These are phyloP conservation scores for Hyaloperonospora brassicae DNA, from an alignment of 352 stramenopile species.

Conservation along the genomic window DNA sequence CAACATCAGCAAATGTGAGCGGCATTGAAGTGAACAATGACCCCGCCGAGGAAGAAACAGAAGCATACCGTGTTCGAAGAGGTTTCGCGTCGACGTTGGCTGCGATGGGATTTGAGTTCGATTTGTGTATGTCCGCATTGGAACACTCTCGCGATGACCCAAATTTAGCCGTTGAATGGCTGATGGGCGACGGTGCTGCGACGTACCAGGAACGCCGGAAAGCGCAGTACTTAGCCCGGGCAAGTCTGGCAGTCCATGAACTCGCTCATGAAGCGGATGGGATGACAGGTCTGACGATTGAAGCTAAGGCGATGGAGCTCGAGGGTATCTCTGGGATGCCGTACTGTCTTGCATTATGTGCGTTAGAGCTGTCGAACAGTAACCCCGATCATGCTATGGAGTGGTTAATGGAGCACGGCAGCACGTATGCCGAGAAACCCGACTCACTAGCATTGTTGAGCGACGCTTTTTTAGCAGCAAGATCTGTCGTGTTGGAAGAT, in stretches of 20 bases:
- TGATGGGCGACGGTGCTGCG: slow-evolving; percentile 68
- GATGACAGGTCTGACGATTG: slow-evolving; percentile 24
- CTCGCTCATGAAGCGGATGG: slow-evolving; percentile 15
- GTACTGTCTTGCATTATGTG: slow-evolving; percentile 46
- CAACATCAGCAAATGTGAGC: slow-evolving; percentile 1
- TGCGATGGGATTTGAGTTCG: slow-evolving; percentile 85
- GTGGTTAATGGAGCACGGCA: slow-evolving; percentile 82
- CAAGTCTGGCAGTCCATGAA: slow-evolving; percentile 31
- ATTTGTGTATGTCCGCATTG: slow-evolving; percentile 77
- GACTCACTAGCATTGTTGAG: slow-evolving; percentile 27
- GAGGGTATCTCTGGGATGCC: slow-evolving; percentile 74
- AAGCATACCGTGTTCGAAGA: slow-evolving; percentile 59
- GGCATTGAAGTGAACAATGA: slow-evolving; percentile 35
- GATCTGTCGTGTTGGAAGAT: slow-evolving; percentile 43
- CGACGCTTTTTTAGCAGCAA: slow-evolving; percentile 44
- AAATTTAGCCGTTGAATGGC: slow-evolving; percentile 79
- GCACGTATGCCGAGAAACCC: slow-evolving; percentile 41
- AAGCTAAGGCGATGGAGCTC: slow-evolving; percentile 65
- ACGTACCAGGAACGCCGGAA: slow-evolving; percentile 70
- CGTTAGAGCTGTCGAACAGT: slow-evolving; percentile 67
- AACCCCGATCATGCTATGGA: slow-evolving; percentile 83
- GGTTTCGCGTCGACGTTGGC: slow-evolving; percentile 76
- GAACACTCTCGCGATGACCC: slow-evolving; percentile 77
- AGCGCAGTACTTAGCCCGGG: slow-evolving; percentile 41
- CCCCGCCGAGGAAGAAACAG: slow-evolving; percentile 63